Base-by-base conservation (phyloP, 345 rosid genomes). In the Bruguiera gymnorhiza region DNA sequence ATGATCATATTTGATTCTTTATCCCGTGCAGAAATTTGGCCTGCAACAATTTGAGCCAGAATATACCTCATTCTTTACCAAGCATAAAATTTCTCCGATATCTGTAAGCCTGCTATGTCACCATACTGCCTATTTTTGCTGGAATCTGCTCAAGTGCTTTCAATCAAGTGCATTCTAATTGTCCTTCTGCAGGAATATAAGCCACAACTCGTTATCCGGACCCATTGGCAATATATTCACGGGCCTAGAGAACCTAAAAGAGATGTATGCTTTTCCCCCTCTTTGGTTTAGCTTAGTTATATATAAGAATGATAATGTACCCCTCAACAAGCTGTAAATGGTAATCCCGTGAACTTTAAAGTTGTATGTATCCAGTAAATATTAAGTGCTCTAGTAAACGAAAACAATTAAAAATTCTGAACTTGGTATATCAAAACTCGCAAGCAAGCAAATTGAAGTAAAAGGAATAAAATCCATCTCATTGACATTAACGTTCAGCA, bases 221-320 rank as follows among this genome's bases (percentile, higher is more conserved):
- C 87, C 96, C 27, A 76, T 95, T 78, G 97, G 97, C 75, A 81
- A 88, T 76, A 92, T 91, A 82, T 95, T 95, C 72, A 65, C 78
- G 62, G 91, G 85, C 68, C 66, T 95, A 62, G 85, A 72, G 56
- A 81, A 78, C 78, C 84, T 95, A 51, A 85, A 77, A 70, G 94
- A 85, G 77, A 81, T 95, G 99, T 95, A 89, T 70, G 85, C 70
- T 73, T 62, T 51, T 61, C 20, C 54, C 16, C 24, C 37, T 66
- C 57, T 73, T 50, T 30, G 32, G 13, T 70, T 60, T 24, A 60
- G 26, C 30, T 70, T 43, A 0, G 26, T 21, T 56, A 21, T 56
- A 3, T 56, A 3, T 56, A 56, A 27, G 29, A 27, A 56, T 56
- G 30, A 24, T 56, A 56, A 23, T 21, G 60, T 56, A 56, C 60